Evolutionary conservation across 257 asterid species (phyloP).

Genomic region (Haberlea rhodopensis): DNA sequence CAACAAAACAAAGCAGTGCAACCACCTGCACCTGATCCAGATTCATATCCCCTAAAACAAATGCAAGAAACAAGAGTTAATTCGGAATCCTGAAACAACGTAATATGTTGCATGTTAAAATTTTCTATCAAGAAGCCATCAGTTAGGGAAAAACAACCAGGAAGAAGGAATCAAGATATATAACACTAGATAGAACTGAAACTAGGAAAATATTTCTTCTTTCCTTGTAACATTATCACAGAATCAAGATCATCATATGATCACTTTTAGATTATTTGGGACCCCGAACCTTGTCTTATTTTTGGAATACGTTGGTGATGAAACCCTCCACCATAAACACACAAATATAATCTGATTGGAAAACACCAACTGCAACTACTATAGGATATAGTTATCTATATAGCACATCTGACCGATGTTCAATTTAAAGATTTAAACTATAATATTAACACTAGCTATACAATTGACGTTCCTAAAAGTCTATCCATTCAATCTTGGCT

Average conservation of each 20-base stretch:
- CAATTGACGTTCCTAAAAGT: background rate
- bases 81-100: background rate
- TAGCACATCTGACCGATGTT: no score
- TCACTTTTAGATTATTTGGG: background rate
- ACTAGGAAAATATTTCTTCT: background rate
- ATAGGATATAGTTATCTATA: no score
- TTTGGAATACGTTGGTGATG: background rate
- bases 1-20: conserved; percentile 88
- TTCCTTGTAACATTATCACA: background rate
- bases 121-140: background rate
- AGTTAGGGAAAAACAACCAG: background rate
- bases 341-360: background rate
- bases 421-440: no score
- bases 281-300: background rate
- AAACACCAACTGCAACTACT: background rate
- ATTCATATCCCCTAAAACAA: conserved; percentile 79
- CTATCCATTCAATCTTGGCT: no score
- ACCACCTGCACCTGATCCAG: conserved; percentile 72
- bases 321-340: background rate
- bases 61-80: conserved; percentile 10
- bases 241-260: background rate
- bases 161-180: background rate
- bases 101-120: background rate
- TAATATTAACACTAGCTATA: background rate
- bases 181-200: background rate